Percentiles rank a stretch among this genome's conserved stretches.
phyloP scores from a whole-genome alignment of 2,329 filamentous ascomycete genomes.

The Neobulgaria alba region DNA sequence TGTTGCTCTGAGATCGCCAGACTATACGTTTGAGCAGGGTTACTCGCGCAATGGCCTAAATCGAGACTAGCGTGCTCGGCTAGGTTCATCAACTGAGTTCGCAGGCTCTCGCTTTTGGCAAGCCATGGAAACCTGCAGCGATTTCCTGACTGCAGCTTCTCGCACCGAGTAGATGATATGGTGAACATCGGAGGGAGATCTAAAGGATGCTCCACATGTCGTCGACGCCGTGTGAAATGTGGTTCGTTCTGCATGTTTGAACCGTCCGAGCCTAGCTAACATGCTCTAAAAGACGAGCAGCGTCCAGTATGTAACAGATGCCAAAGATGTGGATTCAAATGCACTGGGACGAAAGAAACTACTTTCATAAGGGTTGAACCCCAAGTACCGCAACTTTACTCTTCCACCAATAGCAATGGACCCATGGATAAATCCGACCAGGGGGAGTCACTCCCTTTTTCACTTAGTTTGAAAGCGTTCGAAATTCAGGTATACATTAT shows the following conservation, averaged over 20 bases:
- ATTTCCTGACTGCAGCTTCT: neutral
- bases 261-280: slow-evolving; percentile 1
- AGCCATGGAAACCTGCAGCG: too few species aligned
- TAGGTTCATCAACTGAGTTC: too few species aligned
- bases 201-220: slow-evolving; percentile 28
- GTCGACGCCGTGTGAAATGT: slow-evolving; percentile 26
- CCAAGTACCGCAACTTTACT: neutral
- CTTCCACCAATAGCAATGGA: neutral
- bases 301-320: slow-evolving; percentile 25
- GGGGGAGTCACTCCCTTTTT: too few species aligned
- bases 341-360: slow-evolving; percentile 22
- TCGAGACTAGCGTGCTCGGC: slow-evolving; percentile 1
- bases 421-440: neutral
- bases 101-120: too few species aligned
- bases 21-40: slow-evolving; percentile 1
- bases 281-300: slow-evolving; percentile 19
- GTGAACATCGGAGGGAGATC: slow-evolving; percentile 27
- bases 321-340: slow-evolving; percentile 19
- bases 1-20: too few species aligned
- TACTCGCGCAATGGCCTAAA: neutral
- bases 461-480: neutral
- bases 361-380: slow-evolving; percentile 23
- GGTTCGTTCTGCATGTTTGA: slow-evolving; percentile 14
- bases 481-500: neutral
- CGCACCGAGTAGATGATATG: slow-evolving; percentile 15